Conservation (phyloP, 1,284 basidiomycete genomes). For the Leccinum ponderosum region DNA sequence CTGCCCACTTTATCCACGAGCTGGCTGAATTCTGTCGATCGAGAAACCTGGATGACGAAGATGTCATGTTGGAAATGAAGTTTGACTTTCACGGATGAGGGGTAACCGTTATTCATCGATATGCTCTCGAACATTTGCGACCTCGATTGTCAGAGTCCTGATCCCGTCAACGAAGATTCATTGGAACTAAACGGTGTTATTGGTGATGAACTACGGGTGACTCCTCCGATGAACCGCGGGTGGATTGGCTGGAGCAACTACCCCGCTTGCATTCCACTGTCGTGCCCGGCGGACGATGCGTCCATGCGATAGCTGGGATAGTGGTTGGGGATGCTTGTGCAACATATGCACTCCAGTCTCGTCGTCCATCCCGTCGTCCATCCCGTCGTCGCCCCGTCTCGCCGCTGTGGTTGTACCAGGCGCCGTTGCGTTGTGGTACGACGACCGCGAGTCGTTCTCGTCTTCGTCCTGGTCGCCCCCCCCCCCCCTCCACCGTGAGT, state of each 20-base stretch:
- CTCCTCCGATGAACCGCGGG: conserved; percentile 72
- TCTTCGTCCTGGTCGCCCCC: no score
- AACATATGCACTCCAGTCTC: conserved; percentile 50
- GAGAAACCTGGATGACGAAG: conserved; percentile 88
- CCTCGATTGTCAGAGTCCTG: conserved; percentile 51
- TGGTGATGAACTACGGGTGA: conserved; percentile 77
- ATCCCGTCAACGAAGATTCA: conserved; percentile 68
- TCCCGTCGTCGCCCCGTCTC: no score
- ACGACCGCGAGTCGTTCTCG: no score
- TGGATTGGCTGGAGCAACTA: conserved; percentile 79
- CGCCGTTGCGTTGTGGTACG: no score
- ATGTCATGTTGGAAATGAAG: conserved; percentile 89
- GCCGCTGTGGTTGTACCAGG: no score
- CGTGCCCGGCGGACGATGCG: conserved; percentile 49
- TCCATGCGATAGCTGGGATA: conserved; percentile 57
- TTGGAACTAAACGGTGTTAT: conserved; percentile 85
- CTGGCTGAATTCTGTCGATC: conserved; percentile 74
- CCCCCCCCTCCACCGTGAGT: no score
- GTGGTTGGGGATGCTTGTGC: conserved; percentile 59
- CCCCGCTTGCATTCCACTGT: conserved; percentile 60
- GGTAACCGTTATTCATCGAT: conserved; percentile 28
- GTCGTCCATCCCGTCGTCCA: no score
- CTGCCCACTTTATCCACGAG: conserved; percentile 88
- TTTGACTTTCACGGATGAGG: conserved; percentile 75
- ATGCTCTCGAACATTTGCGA: conserved; percentile 52